phyloP scores from a whole-genome alignment of 768 basidiomycete species.

The Boletus rubescentipes region DNA sequence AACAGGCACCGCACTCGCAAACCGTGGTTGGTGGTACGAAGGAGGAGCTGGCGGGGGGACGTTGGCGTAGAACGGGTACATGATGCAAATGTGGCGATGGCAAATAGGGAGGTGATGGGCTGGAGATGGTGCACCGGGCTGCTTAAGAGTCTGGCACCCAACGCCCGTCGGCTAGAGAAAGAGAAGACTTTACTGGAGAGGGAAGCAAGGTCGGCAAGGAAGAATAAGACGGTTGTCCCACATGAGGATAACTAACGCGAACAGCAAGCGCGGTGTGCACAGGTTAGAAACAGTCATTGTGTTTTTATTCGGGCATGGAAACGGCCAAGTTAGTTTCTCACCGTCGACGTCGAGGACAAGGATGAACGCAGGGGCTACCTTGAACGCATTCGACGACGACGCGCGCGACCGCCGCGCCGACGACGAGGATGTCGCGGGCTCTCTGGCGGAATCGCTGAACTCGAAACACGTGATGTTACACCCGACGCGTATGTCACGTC shows the following conservation, averaged over 20 bases:
- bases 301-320: not conserved
- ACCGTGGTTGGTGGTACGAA: not conserved
- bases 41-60: not conserved
- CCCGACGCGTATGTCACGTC: constrained; percentile 2
- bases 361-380: no score
- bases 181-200: not conserved
- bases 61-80: not conserved
- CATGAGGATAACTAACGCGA: not conserved
- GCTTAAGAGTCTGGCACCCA: not conserved
- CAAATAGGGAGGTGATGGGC: not conserved
- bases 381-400: no score
- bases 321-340: not conserved
- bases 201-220: constrained; percentile 7
- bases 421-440: not conserved
- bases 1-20: not conserved
- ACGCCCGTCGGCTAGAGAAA: not conserved
- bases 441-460: not conserved
- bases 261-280: not conserved
- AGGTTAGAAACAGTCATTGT: constrained; percentile 5
- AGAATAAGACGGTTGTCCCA: constrained; percentile 5
- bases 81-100: not conserved
- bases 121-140: not conserved
- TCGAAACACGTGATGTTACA: constrained; percentile 6
- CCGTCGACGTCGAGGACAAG: no score
- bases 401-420: not conserved